Evolutionary conservation across 2,329 filamentous ascomycete species (phyloP).

Genomic region (Aspergillus spinulosporus): DNA sequence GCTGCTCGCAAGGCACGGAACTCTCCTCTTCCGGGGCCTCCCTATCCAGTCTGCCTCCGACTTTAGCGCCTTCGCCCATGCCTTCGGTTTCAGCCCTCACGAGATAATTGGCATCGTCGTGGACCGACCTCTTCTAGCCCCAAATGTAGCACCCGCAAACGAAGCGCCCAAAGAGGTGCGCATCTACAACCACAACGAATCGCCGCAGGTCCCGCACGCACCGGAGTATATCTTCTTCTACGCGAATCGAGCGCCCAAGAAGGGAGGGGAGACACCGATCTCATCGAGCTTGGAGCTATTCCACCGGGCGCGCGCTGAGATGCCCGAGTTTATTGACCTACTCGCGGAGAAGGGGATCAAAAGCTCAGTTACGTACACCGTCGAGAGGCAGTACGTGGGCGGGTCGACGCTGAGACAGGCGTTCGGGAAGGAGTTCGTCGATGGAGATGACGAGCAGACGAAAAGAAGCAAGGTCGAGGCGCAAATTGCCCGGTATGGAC

Average conservation of each 20-base stretch:
- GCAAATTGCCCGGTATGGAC: constrained; percentile 50
- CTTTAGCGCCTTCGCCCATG: constrained; percentile 53
- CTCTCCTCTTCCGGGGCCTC: constrained; percentile 50
- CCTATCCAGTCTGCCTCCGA: constrained; percentile 48
- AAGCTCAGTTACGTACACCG: constrained; percentile 46
- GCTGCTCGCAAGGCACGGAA: constrained; percentile 47
- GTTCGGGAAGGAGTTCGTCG: constrained; percentile 51
- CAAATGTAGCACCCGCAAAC: constrained; percentile 51
- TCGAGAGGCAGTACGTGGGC: constrained; percentile 47
- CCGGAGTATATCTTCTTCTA: constrained; percentile 57
- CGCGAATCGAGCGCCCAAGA: constrained; percentile 38
- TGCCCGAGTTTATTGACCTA: constrained; percentile 49
- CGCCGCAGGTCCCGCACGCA: constrained; percentile 52
- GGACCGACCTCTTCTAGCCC: constrained; percentile 46
- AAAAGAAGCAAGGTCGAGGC: constrained; percentile 49
- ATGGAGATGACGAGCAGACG: constrained; percentile 47
- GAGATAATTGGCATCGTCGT: constrained; percentile 56
- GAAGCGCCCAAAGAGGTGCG: constrained; percentile 51
- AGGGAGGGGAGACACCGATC: constrained; percentile 49
- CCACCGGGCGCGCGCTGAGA: constrained; percentile 46
- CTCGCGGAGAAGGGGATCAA: constrained; percentile 49
- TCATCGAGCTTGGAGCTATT: constrained; percentile 52
- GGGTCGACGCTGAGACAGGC: constrained; percentile 50
- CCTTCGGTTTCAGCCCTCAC: constrained; percentile 51
- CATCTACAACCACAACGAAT: constrained; percentile 56